Evolutionary conservation across 495 filamentous ascomycete species (phyloP).

Genomic region (Neurospora sp.): DNA sequence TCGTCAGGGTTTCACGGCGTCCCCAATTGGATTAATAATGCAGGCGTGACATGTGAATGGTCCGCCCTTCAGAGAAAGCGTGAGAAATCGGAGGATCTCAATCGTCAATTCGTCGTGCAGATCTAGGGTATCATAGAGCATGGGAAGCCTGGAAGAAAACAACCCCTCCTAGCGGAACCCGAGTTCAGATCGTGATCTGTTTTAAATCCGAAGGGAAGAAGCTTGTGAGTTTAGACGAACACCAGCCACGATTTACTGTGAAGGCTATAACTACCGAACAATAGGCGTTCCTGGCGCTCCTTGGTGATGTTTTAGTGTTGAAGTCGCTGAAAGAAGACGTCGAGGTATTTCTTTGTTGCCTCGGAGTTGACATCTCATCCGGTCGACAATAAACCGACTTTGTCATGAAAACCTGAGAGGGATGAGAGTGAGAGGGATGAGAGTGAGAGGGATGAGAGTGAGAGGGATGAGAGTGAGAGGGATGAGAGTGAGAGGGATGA

Average conservation of each 20-base stretch:
- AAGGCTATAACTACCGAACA: neutral
- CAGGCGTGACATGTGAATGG: neutral
- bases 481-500: neutral
- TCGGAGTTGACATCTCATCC: neutral
- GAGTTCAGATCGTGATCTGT: neutral
- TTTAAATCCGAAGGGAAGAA: neutral
- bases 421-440: neutral
- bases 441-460: neutral
- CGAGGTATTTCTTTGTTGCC: neutral
- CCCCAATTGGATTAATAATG: neutral
- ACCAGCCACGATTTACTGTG: neutral
- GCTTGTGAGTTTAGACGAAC: neutral
- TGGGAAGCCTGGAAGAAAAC: neutral
- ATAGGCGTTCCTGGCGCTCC: neutral
- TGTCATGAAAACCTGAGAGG: no score
- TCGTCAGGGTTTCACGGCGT: neutral
- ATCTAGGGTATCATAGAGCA: neutral
- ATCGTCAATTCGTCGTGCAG: constrained; percentile 6
- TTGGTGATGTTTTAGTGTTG: neutral
- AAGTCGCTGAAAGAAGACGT: neutral
- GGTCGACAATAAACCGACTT: neutral
- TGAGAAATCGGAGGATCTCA: constrained; percentile 4
- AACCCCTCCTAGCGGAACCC: neutral
- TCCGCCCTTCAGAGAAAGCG: neutral
- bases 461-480: neutral